A percentile compares a stretch with the other conserved stretches of the same genome.
phyloP scores from a whole-genome alignment of 2,329 filamentous ascomycete genomes.

The Juglanconis juglandina region DNA sequence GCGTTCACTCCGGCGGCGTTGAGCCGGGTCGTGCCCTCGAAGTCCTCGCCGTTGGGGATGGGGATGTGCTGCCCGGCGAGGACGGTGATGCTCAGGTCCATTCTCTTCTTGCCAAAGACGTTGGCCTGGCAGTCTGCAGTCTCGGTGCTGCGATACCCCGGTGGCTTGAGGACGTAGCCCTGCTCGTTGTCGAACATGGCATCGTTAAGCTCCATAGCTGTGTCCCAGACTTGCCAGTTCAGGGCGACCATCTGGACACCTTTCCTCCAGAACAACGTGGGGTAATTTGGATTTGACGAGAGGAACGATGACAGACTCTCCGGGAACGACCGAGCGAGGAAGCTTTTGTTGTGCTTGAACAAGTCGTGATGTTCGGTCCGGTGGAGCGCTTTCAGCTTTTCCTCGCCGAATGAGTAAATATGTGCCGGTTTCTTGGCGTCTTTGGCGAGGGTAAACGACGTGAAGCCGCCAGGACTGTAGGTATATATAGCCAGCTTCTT shows the following conservation, averaged over 20 bases:
- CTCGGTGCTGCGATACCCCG: slow-evolving; percentile 60
- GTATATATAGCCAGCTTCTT: slow-evolving; percentile 80
- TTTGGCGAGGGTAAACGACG: slow-evolving; percentile 60
- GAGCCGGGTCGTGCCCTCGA: slow-evolving; percentile 21
- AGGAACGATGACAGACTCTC: slow-evolving; percentile 66
- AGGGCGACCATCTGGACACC: slow-evolving; percentile 98
- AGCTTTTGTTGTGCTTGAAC: slow-evolving; percentile 81
- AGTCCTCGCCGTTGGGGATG: slow-evolving; percentile 33
- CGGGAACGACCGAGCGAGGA: slow-evolving; percentile 89
- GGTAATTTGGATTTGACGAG: slow-evolving; percentile 86
- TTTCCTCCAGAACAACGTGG: slow-evolving; percentile 83
- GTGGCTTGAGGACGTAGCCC: slow-evolving; percentile 84
- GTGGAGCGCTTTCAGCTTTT: slow-evolving; percentile 60
- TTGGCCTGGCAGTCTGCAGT: slow-evolving; percentile 37
- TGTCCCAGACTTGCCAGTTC: slow-evolving; percentile 95
- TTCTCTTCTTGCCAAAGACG: slow-evolving; percentile 45
- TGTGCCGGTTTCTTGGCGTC: slow-evolving; percentile 57
- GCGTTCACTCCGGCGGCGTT: slow-evolving; percentile 41
- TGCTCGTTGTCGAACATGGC: slow-evolving; percentile 89
- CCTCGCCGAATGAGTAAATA: slow-evolving; percentile 88
- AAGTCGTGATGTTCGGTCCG: slow-evolving; percentile 68
- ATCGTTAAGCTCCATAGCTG: slow-evolving; percentile 93
- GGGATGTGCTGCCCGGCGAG: slow-evolving; percentile 74
- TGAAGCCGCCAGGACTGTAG: slow-evolving; percentile 70
- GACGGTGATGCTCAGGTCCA: slow-evolving; percentile 69